Conservation (phyloP, 495 filamentous ascomycete genomes). For the Neurospora sp. region DNA sequence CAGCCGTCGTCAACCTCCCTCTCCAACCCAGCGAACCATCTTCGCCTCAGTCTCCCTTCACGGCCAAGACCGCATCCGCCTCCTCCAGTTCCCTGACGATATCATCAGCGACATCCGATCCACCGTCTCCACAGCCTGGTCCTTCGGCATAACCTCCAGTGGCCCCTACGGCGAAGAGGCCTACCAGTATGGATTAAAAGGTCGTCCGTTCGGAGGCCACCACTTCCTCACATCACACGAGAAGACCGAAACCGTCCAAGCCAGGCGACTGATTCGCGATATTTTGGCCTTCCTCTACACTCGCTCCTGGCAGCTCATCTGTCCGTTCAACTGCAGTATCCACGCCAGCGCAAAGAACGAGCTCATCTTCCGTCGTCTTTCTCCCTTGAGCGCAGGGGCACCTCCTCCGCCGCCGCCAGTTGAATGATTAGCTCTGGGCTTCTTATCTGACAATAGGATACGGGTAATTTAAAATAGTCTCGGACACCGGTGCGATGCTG, state of each 20-base stretch:
- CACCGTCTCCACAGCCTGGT: constrained; percentile 18
- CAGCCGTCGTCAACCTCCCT: neutral
- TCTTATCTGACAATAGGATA: constrained; percentile 1
- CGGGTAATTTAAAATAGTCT: constrained; percentile 11
- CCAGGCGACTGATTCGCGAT: constrained; percentile 11
- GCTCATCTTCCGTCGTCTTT: constrained; percentile 5
- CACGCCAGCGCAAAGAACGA: constrained; percentile 12
- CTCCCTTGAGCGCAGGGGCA: neutral
- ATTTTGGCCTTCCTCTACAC: constrained; percentile 12
- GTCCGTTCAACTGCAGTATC: constrained; percentile 1
- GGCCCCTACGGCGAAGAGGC: neutral
- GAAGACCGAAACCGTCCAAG: constrained; percentile 1
- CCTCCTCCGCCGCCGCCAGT: neutral
- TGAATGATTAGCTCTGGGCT: constrained; percentile 12
- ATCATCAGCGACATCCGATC: constrained; percentile 19
- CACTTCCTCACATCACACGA: neutral
- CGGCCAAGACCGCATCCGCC: constrained; percentile 8
- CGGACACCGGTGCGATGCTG: no score
- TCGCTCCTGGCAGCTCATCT: constrained; percentile 10
- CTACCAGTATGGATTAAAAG: constrained; percentile 11
- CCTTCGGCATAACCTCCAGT: constrained; percentile 4
- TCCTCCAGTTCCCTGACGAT: constrained; percentile 10
- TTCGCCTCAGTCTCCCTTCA: constrained; percentile 14
- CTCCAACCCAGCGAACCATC: neutral
- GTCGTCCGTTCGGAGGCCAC: constrained; percentile 8